Percentiles rank a stretch among this genome's conserved stretches.
These are phyloP conservation scores for Plenodomus tracheiphilus DNA, from an alignment of 2,329 filamentous ascomycete genomes.

Conservation along the genomic window DNA sequence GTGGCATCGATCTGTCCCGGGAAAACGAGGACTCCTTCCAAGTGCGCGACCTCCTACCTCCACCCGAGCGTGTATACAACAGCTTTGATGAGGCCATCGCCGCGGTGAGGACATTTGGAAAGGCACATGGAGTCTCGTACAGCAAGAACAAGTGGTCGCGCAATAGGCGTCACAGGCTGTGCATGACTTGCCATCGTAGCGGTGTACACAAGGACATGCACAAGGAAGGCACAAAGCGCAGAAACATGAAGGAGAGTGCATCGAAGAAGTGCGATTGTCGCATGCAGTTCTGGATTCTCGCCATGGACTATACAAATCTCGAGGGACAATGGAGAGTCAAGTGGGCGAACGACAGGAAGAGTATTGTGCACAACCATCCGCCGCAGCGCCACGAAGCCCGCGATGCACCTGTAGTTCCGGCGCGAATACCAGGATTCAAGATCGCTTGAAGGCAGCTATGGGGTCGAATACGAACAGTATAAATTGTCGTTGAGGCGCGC, in stretches of 20 bases:
- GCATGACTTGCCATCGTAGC: background rate
- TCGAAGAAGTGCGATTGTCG: background rate
- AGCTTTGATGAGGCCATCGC: background rate
- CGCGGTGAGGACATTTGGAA: background rate
- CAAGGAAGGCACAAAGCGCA: background rate
- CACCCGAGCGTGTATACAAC: background rate
- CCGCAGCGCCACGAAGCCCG: background rate
- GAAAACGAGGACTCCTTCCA: background rate
- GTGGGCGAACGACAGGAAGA: background rate
- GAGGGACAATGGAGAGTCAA: background rate
- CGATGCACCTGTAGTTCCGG: background rate
- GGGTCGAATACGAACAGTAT: background rate
- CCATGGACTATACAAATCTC: background rate
- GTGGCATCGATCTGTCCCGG: background rate
- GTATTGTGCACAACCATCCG: background rate
- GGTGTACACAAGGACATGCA: background rate
- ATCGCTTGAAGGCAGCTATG: background rate
- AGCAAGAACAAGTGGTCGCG: background rate
- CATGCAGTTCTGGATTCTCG: background rate
- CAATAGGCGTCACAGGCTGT: background rate
- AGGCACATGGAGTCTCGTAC: background rate
- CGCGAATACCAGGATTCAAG: background rate
- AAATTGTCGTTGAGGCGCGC: background rate
- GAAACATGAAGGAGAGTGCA: background rate
- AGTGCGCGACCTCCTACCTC: background rate